Base-by-base conservation (phyloP, 495 filamentous ascomycete species). In the Massariosphaeria phaeospora region DNA sequence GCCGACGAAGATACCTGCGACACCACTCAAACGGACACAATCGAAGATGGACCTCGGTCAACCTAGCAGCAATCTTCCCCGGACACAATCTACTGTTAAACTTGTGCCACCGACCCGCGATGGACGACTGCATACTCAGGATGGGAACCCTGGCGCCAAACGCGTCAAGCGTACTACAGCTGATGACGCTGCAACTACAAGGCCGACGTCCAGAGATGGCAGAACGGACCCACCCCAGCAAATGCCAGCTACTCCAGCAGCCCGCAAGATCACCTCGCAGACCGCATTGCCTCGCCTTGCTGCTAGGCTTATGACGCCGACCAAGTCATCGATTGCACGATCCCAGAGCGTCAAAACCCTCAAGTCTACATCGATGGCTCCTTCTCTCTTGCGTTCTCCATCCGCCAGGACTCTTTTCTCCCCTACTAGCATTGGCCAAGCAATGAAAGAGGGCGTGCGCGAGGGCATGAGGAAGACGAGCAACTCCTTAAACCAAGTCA, bases 291-390 rank as follows among this genome's bases (percentile, higher is more conserved):
- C 71, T 57, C 79, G 68, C 67, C 50, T 61, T 71, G 67, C 57
- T 44, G 73, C 69, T 52, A 79, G 79, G 13, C 68, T 90, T 39
- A 79, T 83, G 70, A 91, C 87, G 1, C 90, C 89, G 0, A 94
- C 88, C 27, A 86, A 85, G 62, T 74, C 88, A n/a, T 89, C 87
- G 0, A 64, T 86, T 35, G 81, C 84, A 20, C 84, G 88, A 18
- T 67, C 75, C 31, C 66, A 70, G 46, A 88, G 76, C 61, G 65
- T 77, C 42, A 91, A 84, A 70, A 67, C 75, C 11, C 60, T 69
- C 18, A 80, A 76, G 46, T 76, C 71, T 8, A 72, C 73, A 2
- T 72, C 38, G 7, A 51, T 76, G 72, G 76, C 84, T 26, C 80
- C 82, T 10, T 78, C 77, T 0, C 49, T 81, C 35, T 67, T 70